Conservation (phyloP, 495 filamentous ascomycete genomes). For the Penicillium lividum region DNA sequence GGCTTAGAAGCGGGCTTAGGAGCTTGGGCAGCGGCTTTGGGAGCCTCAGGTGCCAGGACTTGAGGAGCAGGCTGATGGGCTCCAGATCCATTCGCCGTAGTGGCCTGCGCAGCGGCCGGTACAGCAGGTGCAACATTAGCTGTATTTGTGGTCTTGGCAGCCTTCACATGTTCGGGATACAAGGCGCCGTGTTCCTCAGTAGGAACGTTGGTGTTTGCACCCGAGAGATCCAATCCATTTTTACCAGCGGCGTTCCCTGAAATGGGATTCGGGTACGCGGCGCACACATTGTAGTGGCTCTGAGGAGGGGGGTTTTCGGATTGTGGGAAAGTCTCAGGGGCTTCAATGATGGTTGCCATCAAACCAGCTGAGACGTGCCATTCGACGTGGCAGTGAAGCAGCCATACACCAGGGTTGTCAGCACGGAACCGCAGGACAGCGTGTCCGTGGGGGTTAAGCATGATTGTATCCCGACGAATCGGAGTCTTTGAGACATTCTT, state of each 20-base stretch:
- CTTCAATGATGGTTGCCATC: conserved; percentile 69
- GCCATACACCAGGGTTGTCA: conserved; percentile 74
- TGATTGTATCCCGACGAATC: conserved; percentile 56
- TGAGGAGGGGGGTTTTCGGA: conserved; percentile 21
- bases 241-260: conserved; percentile 32
- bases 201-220: conserved; percentile 17
- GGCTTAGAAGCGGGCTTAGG: neutral
- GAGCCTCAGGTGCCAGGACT: neutral
- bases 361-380: conserved; percentile 78
- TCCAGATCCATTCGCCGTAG: neutral
- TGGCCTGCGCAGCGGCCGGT: conserved; percentile 2
- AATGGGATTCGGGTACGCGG: conserved; percentile 21
- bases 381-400: conserved; percentile 83
- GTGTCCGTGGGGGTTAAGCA: conserved; percentile 56
- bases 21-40: neutral
- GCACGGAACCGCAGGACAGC: conserved; percentile 67
- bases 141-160: conserved; percentile 1
- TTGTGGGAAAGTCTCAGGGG: conserved; percentile 29
- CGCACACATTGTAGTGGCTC: conserved; percentile 26
- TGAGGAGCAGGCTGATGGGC: neutral
- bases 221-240: conserved; percentile 20
- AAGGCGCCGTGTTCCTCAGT: conserved; percentile 21
- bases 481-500: conserved; percentile 25
- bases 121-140: neutral
- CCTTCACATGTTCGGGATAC: conserved; percentile 13